Evolutionary conservation across 2,329 filamentous ascomycete species (phyloP).

Genomic region (Rhinocladiella similis): DNA sequence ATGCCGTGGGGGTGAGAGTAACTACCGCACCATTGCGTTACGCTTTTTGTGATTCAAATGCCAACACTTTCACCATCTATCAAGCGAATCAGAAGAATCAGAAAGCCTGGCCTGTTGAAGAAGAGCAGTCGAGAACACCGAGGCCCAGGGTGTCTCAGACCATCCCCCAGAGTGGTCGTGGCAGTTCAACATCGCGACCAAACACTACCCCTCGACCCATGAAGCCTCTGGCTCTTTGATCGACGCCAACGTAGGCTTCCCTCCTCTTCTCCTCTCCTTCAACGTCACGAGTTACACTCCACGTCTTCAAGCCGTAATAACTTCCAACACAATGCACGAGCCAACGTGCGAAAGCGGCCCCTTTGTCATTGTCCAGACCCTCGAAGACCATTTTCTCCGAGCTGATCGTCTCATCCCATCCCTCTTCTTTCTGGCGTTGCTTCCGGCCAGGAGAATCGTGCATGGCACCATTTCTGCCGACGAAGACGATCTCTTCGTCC

Average conservation of each 20-base stretch:
- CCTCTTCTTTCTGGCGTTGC: constrained; percentile 50
- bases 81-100: constrained; percentile 5
- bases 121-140: background rate
- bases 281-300: constrained; percentile 56
- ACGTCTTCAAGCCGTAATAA: constrained; percentile 87
- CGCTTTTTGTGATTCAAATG: background rate
- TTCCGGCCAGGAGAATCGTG: constrained; percentile 57
- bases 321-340: constrained; percentile 87
- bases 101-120: background rate
- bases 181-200: constrained; percentile 31
- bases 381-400: constrained; percentile 76
- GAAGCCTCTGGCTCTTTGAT: constrained; percentile 43
- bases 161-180: constrained; percentile 36
- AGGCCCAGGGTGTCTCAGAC: constrained; percentile 24
- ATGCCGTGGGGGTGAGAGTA: background rate
- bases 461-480: constrained; percentile 69
- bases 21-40: background rate
- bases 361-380: constrained; percentile 70
- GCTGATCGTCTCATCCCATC: constrained; percentile 40
- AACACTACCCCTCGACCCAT: constrained; percentile 29
- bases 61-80: background rate
- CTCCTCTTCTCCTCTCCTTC: constrained; percentile 22
- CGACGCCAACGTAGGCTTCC: constrained; percentile 78
- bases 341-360: constrained; percentile 87
- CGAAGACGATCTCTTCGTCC: constrained; percentile 91